Evolutionary conservation across 73 alveolate genomes (phyloP), one percentile per base, ranked within the genome.

Genomic region (Tetrahymena malaccensis): DNA sequence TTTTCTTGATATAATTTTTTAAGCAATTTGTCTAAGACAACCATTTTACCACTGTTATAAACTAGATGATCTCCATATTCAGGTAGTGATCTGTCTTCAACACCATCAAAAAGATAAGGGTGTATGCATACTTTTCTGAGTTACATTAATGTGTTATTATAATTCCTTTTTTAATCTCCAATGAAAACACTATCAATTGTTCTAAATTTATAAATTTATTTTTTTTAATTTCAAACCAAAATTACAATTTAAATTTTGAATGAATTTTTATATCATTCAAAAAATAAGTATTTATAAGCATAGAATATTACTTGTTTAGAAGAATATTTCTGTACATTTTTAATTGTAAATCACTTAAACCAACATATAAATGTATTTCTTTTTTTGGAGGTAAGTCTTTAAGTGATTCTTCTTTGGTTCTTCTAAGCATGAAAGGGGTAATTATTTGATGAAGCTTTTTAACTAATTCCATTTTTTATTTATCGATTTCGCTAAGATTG

Each of bases 341-440:
- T 94, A 97, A 99, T 97, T 99, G 99, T 96, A 98, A 93, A 55
- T 97, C 97, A 37, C 99, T 96, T 97, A 99, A 94, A 22, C 99
- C 99, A 34, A 99, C 98, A 96, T 97, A 99, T 95, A 99, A 94
- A 96, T 98, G 99, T 44, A 98, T 98, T 97, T 99, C 99, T 70
- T 98, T 98, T 96, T 99, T 99, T 27, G 99, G 98, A 85, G 99
- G 99, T 85, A 99, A 96, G 44, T 98, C 96, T 94, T 95, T 96
- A 94, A 98, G 99, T 12, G 98, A 99, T 89, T 99, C 99, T 37
- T 94, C 95, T 95, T 99, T 99, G 70, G 98, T 95, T 94, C 99
- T 98, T 95, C 99, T 97, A 57, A 98, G 96, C 98, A 99, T 99
- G 94, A 99, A 99, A 89, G 99, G 99, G 44, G 98, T 97, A 83